Evolutionary conservation across 768 basidiomycete genomes (phyloP), one percentile per base, ranked within the genome.

Genomic region (Paxillus rubicundulus): DNA sequence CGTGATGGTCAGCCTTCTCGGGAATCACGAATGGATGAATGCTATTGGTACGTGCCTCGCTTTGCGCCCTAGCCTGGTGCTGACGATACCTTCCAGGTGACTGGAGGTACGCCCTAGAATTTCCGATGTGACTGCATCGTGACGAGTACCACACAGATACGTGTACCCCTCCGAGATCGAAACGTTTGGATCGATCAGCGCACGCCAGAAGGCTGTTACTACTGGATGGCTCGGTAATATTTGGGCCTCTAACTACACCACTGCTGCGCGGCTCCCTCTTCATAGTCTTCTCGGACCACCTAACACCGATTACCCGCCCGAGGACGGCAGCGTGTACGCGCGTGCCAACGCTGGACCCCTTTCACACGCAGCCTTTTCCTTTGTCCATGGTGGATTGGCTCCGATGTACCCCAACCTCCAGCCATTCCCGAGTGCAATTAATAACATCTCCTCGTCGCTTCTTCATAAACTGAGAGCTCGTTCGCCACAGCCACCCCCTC

Each of bases 1-100:
- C 2, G 78, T 76, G 4, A 77, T 99, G 13, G 64, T 96, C 30
- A 84, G 81, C 12, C 79, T 91, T 49, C 73, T 98, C 32, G 97
- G 97, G 21, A 99, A 99, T 67, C 97, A 99, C 60, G 97, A 98
- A 68, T 86, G 87, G 77, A 97, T 98, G 92, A 95, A 95, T 58
- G 84, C 81, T 13, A 85, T 92, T 53, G 88, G 88, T 86, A 59
- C 18, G 69, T 55, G 16, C 34, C 21, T 34, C 20, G 34, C 24
- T 33, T 47, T 55, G 43, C 47, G 40, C 24, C 44, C 41, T 18
- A 50, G 45, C 2, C 37, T 52, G 6, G 59, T 54, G 1, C 36
- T 59, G 43, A 63, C 18, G 20, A 16, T 37, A 45, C 59, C 53
- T 48, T 63, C 33, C 56, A 83, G 90, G 91, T 54, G 92, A 95